Percentiles rank a stretch among this genome's conserved stretches.
phyloP scores from a whole-genome alignment of 257 asterid genomes.

The Buddleja alternifolia region DNA sequence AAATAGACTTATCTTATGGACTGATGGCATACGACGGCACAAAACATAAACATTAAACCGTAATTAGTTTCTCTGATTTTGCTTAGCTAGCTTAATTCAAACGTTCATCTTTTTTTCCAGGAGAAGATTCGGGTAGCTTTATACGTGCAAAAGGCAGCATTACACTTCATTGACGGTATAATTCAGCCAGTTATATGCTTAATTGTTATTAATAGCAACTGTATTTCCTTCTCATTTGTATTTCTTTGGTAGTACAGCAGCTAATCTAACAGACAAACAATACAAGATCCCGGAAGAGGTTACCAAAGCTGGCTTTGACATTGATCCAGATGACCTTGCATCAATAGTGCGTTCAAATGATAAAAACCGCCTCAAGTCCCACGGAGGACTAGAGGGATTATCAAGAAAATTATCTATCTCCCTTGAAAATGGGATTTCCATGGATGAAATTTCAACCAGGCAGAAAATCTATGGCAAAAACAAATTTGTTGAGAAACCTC shows the following conservation, averaged over 20 bases:
- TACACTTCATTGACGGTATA: constrained; percentile 75
- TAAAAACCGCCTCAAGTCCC: constrained; percentile 46
- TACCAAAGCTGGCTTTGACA: constrained; percentile 54
- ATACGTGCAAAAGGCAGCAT: constrained; percentile 79
- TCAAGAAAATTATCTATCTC: constrained; percentile 55
- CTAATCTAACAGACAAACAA: constrained; percentile 34
- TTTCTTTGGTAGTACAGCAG: constrained; percentile 44
- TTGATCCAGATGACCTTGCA: constrained; percentile 77
- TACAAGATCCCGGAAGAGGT: constrained; percentile 50
- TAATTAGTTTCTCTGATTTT: neutral
- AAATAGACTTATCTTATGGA: neutral
- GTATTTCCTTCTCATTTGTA: constrained; percentile 22
- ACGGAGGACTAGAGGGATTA: constrained; percentile 64
- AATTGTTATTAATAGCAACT: constrained; percentile 3
- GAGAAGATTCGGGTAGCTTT: constrained; percentile 73
- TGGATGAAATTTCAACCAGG: constrained; percentile 43
- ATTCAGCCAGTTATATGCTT: neutral
- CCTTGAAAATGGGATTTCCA: constrained; percentile 53
- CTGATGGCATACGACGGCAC: neutral
- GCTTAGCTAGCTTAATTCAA: neutral
- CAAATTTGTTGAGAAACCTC: constrained; percentile 62
- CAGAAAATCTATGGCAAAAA: constrained; percentile 60
- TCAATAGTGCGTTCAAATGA: constrained; percentile 66
- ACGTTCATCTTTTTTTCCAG: constrained; percentile 37
- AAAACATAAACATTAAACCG: neutral